These are phyloP conservation scores for Dysphania ambrosioides DNA, from an alignment of 148 eudicot species.

Conservation along the genomic window DNA sequence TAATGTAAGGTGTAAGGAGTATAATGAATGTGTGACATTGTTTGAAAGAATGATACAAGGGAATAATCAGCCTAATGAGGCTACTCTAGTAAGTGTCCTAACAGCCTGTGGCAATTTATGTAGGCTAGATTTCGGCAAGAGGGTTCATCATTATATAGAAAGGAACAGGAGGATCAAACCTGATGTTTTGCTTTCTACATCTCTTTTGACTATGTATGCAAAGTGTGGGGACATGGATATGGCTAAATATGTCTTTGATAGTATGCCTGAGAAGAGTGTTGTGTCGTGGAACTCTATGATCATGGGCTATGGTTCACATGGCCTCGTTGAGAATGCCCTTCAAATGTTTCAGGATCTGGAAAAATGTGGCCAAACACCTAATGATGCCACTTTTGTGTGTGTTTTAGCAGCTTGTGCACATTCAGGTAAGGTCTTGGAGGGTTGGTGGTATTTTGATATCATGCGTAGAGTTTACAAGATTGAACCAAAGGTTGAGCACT, in stretches of 20 bases:
- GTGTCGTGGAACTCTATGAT: slow-evolving; percentile 68
- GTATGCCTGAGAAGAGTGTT: slow-evolving; percentile 47
- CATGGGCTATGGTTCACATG: slow-evolving; percentile 55
- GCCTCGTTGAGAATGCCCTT: slow-evolving; percentile 44
- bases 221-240: slow-evolving; percentile 57
- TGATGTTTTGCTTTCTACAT: slow-evolving; percentile 52
- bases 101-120: slow-evolving; percentile 47
- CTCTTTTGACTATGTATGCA: slow-evolving; percentile 56
- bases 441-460: slow-evolving; percentile 59
- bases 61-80: slow-evolving; percentile 41
- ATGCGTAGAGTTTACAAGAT: slow-evolving; percentile 48
- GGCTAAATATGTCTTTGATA: slow-evolving; percentile 46
- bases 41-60: slow-evolving; percentile 46
- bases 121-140: slow-evolving; percentile 41
- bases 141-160: slow-evolving; percentile 43
- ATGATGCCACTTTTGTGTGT: slow-evolving; percentile 48
- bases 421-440: slow-evolving; percentile 53
- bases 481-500: slow-evolving; percentile 54
- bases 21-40: slow-evolving; percentile 38
- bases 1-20: slow-evolving; percentile 42
- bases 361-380: slow-evolving; percentile 37
- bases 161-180: slow-evolving; percentile 29
- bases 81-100: slow-evolving; percentile 49
- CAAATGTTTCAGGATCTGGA: slow-evolving; percentile 42
- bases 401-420: slow-evolving; percentile 51